Percentiles rank a stretch among this genome's conserved stretches.
phyloP scores from a whole-genome alignment of 2,329 filamentous ascomycete species.

The Ophiosphaerella korrae region DNA sequence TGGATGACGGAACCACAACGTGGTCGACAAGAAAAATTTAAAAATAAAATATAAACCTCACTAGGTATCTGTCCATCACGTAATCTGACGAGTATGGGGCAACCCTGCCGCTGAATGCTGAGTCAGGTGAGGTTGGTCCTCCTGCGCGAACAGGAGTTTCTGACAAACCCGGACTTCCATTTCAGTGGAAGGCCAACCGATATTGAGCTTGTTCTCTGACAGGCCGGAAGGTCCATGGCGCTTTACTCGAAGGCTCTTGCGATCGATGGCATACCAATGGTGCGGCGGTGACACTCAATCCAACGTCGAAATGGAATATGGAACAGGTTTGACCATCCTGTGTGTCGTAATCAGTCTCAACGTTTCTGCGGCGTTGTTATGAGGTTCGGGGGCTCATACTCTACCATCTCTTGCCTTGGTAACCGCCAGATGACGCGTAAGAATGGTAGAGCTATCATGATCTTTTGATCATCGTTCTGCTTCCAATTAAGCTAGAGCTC shows the following conservation, averaged over 20 bases:
- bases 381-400: slow-evolving; percentile 12
- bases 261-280: neutral
- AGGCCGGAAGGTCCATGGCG: slow-evolving; percentile 41
- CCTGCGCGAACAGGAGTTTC: slow-evolving; percentile 23
- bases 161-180: slow-evolving; percentile 26
- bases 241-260: slow-evolving; percentile 35
- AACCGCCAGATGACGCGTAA: slow-evolving; percentile 2
- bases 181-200: slow-evolving; percentile 41
- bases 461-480: slow-evolving; percentile 24
- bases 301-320: too few species aligned
- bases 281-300: too few species aligned
- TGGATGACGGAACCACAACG: too few species aligned
- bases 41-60: too few species aligned
- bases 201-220: slow-evolving; percentile 30
- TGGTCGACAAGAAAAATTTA: neutral
- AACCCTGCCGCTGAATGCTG: slow-evolving; percentile 29
- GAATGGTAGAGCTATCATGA: slow-evolving; percentile 2
- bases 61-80: neutral
- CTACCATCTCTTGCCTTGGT: slow-evolving; percentile 9
- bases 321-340: slow-evolving; percentile 22
- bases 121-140: slow-evolving; percentile 30
- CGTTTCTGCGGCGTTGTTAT: slow-evolving; percentile 7
- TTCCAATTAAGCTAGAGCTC: slow-evolving; percentile 52
- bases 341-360: slow-evolving; percentile 16
- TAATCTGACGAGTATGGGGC: slow-evolving; percentile 33